These are phyloP conservation scores for Tritrichomonas foetus DNA, from an alignment of 208 protist genomes.

Conservation along the genomic window DNA sequence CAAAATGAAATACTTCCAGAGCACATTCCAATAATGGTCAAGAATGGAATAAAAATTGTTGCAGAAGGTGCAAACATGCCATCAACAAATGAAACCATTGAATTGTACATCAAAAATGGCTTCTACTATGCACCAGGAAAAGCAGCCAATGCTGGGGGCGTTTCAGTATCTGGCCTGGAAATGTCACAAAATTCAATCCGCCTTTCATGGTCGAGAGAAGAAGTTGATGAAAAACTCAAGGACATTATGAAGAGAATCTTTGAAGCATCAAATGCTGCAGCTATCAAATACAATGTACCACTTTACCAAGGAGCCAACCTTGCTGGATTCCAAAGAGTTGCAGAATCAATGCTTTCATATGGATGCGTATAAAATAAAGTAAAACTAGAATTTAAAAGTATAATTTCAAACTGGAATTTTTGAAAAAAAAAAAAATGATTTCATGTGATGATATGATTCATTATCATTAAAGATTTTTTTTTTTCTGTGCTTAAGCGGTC, in stretches of 20 bases:
- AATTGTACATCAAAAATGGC: slow-evolving; percentile 47
- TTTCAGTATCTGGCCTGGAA: slow-evolving; percentile 78
- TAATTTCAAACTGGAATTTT: too few species aligned
- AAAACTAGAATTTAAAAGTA: too few species aligned
- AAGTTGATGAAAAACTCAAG: slow-evolving; percentile 72
- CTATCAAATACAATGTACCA: slow-evolving; percentile 62
- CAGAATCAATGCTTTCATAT: slow-evolving; percentile 59
- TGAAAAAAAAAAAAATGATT: too few species aligned
- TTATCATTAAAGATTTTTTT: too few species aligned
- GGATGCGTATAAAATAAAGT: slow-evolving; percentile 19
- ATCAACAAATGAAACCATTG: neutral
- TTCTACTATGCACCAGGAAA: slow-evolving; percentile 76
- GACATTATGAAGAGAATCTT: slow-evolving; percentile 78
- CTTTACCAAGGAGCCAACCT: slow-evolving; percentile 77
- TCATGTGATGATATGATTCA: too few species aligned
- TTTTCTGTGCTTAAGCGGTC: too few species aligned
- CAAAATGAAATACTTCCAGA: slow-evolving; percentile 78
- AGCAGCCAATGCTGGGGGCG: slow-evolving; percentile 80
- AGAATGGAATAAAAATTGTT: slow-evolving; percentile 60
- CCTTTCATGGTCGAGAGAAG: slow-evolving; percentile 70
- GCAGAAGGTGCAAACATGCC: neutral
- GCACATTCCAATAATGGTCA: slow-evolving; percentile 67
- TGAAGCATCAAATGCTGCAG: slow-evolving; percentile 62
- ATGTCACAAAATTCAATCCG: slow-evolving; percentile 79
- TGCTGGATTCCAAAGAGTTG: slow-evolving; percentile 71